Evolutionary conservation across 441 rosid species (phyloP).

Genomic region (Bocquillonia castaneifolia): DNA sequence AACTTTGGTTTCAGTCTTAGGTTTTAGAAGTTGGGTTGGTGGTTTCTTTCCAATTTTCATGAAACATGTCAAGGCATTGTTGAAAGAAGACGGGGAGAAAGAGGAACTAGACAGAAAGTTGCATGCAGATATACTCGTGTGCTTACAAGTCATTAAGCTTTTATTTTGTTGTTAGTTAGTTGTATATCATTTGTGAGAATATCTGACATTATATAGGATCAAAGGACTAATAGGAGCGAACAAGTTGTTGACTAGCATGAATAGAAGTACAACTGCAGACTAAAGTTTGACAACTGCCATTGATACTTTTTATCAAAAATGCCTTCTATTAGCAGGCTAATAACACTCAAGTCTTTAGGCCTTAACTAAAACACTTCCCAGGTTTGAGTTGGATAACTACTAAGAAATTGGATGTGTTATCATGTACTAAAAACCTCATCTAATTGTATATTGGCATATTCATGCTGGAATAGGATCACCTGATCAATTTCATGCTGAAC

Average conservation of each 20-base stretch:
- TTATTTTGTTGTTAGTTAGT: not conserved
- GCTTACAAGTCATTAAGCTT: not conserved
- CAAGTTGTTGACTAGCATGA: not conserved
- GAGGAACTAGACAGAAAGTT: not conserved
- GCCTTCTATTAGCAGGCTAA: not conserved
- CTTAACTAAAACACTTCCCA: not conserved
- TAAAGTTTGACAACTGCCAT: not conserved
- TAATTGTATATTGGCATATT: not conserved
- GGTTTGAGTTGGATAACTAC: not conserved
- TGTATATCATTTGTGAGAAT: not conserved
- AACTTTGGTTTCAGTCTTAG: not conserved
- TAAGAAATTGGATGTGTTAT: not conserved
- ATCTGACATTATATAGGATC: not conserved
- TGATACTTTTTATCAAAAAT: not conserved
- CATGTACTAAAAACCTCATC: not conserved
- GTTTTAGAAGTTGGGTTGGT: not conserved
- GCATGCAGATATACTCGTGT: not conserved
- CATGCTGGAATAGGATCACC: not conserved
- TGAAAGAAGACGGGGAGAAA: not conserved
- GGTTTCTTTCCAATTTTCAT: not conserved
- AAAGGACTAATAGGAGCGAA: not conserved
- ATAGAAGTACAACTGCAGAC: not conserved
- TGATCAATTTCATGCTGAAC: not conserved
- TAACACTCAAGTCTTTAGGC: no score
- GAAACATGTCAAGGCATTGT: not conserved